These are phyloP conservation scores for Podila clonocystis DNA, from an alignment of 192 early-diverging fungal species.

Conservation along the genomic window DNA sequence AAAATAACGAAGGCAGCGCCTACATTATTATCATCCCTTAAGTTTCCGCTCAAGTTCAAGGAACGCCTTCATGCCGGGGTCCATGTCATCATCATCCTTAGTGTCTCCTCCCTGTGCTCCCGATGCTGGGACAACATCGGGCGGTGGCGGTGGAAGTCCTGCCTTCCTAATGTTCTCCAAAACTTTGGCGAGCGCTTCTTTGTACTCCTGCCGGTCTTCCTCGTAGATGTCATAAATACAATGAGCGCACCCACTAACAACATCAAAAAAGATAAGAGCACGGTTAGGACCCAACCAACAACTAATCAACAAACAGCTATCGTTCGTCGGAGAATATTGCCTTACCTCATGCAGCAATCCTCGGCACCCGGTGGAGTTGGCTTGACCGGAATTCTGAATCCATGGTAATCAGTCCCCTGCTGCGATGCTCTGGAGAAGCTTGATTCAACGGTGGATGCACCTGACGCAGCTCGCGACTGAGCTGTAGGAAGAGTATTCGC, in stretches of 20 bases:
- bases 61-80: constrained; percentile 64
- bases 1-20: background rate
- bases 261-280: background rate
- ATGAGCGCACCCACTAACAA: constrained; percentile 37
- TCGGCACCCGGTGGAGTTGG: constrained; percentile 40
- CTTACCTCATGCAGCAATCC: constrained; percentile 51
- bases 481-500: constrained; percentile 28
- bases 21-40: constrained; percentile 31
- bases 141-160: constrained; percentile 34
- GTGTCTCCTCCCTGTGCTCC: background rate
- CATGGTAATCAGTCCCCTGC: constrained; percentile 20
- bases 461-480: constrained; percentile 6
- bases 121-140: background rate
- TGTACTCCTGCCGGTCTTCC: constrained; percentile 45
- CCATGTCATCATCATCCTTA: constrained; percentile 52
- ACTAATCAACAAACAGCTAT: background rate
- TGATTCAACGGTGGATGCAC: constrained; percentile 7
- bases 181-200: constrained; percentile 13
- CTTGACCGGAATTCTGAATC: constrained; percentile 34
- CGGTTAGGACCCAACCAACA: background rate
- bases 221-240: constrained; percentile 49
- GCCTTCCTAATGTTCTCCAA: constrained; percentile 27
- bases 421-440: constrained; percentile 7
- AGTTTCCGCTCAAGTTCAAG: constrained; percentile 59
- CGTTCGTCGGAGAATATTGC: background rate